phyloP scores from a whole-genome alignment of 306 rosid genomes.

The Corylus americana region DNA sequence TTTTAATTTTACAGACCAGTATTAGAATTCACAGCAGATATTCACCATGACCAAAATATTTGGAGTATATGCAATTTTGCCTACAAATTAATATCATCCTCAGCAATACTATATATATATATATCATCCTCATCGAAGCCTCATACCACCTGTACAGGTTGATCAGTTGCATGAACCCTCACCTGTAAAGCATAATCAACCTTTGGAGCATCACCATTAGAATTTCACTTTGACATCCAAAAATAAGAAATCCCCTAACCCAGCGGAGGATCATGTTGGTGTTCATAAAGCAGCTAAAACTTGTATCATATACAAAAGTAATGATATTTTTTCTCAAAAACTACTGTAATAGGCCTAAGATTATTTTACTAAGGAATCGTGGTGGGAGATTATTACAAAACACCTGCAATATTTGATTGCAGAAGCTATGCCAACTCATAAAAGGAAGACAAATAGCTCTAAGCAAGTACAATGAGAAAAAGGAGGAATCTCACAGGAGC shows the following conservation, averaged over 20 bases:
- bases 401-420: constrained; percentile 35
- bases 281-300: neutral
- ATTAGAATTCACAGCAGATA: neutral
- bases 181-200: neutral
- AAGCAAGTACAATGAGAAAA: constrained; percentile 27
- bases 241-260: neutral
- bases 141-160: neutral
- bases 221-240: neutral
- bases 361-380: constrained; percentile 29
- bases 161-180: neutral
- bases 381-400: constrained; percentile 38
- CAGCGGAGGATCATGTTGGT: neutral
- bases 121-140: neutral
- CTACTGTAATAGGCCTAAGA: constrained; percentile 12
- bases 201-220: neutral
- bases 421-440: constrained; percentile 25
- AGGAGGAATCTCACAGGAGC: constrained; percentile 33
- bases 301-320: neutral
- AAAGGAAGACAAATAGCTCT: neutral
- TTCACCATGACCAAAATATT: neutral
- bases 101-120: neutral
- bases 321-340: neutral
- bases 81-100: neutral
- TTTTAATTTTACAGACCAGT: neutral
- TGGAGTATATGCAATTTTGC: neutral